Percentiles rank a stretch among this genome's conserved stretches.
These are phyloP conservation scores for Cytospora mali DNA, from an alignment of 2,329 filamentous ascomycete species.

Conservation along the genomic window DNA sequence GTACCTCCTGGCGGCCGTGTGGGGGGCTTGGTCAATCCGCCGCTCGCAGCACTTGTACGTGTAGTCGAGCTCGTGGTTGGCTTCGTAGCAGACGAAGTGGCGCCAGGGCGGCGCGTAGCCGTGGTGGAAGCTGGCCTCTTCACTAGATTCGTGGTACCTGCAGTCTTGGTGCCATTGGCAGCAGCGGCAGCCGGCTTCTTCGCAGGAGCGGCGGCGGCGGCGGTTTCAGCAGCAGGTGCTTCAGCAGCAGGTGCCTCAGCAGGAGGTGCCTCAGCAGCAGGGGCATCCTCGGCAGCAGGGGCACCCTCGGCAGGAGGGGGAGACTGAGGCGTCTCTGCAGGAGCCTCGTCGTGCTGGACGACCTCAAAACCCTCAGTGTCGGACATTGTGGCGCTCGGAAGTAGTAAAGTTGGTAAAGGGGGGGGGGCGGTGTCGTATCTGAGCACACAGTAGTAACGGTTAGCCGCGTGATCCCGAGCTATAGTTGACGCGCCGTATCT, in stretches of 20 bases:
- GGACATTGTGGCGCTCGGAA: conserved; percentile 35
- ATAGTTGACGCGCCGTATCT: conserved; percentile 11
- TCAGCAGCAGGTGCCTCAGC: conserved; percentile 10
- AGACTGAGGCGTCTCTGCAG: conserved; percentile 12
- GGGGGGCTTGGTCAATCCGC: conserved; percentile 37
- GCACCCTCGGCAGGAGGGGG: conserved; percentile 3
- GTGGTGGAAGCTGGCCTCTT: conserved; percentile 32
- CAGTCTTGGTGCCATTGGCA: conserved; percentile 26
- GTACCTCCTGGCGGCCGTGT: conserved; percentile 35
- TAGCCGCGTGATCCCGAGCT: conserved; percentile 17
- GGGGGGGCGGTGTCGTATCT: conserved; percentile 7
- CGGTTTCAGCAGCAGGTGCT: conserved; percentile 3
- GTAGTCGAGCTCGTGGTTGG: conserved; percentile 34
- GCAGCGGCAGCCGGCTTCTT: conserved; percentile 24
- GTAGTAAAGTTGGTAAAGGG: neutral
- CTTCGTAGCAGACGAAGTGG: conserved; percentile 36
- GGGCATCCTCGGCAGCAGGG: conserved; percentile 23
- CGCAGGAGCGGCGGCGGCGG: conserved; percentile 6
- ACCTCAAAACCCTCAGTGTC: conserved; percentile 38
- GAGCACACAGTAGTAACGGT: conserved; percentile 6
- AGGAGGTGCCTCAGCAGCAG: conserved; percentile 23
- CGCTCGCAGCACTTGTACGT: conserved; percentile 34
- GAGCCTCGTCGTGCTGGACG: conserved; percentile 35
- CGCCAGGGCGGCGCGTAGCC: conserved; percentile 33
- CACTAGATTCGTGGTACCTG: conserved; percentile 29